Conservation (phyloP, 164 flowering plant species). For the Protea cynaroides region DNA sequence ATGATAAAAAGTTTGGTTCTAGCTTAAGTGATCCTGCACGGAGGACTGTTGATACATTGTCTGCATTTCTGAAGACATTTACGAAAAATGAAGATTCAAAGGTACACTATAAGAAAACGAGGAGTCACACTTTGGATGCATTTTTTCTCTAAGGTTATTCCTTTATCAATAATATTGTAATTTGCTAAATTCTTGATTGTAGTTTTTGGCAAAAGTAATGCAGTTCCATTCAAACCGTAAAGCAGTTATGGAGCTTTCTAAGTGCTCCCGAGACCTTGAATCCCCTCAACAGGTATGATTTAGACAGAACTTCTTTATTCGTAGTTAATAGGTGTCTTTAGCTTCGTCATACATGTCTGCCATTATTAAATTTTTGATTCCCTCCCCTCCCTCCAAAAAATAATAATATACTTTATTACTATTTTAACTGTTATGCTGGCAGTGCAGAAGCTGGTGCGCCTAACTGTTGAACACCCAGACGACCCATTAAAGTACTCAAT, state of each 20-base stretch:
- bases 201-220: constrained; percentile 45
- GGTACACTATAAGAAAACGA: constrained; percentile 24
- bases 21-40: constrained; percentile 64
- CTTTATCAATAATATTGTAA: background rate
- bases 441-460: constrained; percentile 75
- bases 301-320: background rate
- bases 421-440: constrained; percentile 27
- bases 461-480: constrained; percentile 60
- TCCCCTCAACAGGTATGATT: constrained; percentile 60
- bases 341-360: background rate
- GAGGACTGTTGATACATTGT: constrained; percentile 49
- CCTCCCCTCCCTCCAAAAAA: too few relatives aligned
- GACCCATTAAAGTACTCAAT: constrained; percentile 43
- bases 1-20: constrained; percentile 57
- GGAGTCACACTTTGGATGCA: too few relatives aligned
- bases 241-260: constrained; percentile 21
- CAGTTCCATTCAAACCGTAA: constrained; percentile 34
- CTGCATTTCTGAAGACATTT: constrained; percentile 65
- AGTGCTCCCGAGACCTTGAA: constrained; percentile 32
- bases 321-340: background rate
- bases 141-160: background rate
- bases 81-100: constrained; percentile 44
- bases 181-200: constrained; percentile 6
- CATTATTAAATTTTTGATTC: too few relatives aligned
- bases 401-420: constrained; percentile 14